A percentile compares a stretch with the other conserved stretches of the same genome.
These are phyloP conservation scores for Pseudogymnoascus sp. DNA, from an alignment of 2,329 filamentous ascomycete genomes.

Conservation along the genomic window DNA sequence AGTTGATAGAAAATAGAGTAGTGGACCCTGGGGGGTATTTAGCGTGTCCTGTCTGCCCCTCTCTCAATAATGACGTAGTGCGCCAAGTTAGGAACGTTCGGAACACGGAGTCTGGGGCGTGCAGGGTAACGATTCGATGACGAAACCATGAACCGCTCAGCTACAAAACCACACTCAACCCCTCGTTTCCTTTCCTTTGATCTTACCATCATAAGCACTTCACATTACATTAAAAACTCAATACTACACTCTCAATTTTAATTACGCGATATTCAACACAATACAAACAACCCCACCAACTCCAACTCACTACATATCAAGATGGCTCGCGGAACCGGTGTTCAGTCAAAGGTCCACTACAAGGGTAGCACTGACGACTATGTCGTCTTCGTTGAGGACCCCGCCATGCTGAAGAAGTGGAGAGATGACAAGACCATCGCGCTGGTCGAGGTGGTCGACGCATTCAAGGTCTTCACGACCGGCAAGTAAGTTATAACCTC, in stretches of 20 bases:
- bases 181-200: background rate
- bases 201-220: slow-evolving; percentile 4
- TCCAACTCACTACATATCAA: background rate
- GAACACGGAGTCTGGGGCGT: background rate
- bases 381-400: slow-evolving; percentile 54
- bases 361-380: slow-evolving; percentile 61
- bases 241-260: background rate
- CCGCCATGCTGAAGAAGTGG: slow-evolving; percentile 68
- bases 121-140: background rate
- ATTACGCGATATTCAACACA: background rate
- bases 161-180: background rate
- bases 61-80: background rate
- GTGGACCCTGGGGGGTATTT: background rate
- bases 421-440: slow-evolving; percentile 68
- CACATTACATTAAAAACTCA: background rate
- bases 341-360: slow-evolving; percentile 58
- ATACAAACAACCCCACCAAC: background rate
- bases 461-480: slow-evolving; percentile 83
- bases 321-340: slow-evolving; percentile 49
- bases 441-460: slow-evolving; percentile 73
- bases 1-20: slow-evolving; percentile 3
- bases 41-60: background rate
- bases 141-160: slow-evolving; percentile 4
- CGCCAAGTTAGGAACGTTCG: slow-evolving; percentile 5
- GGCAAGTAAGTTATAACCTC: slow-evolving; percentile 60